phyloP scores from a whole-genome alignment of 331 rosid species.

The Quercus tomentella region DNA sequence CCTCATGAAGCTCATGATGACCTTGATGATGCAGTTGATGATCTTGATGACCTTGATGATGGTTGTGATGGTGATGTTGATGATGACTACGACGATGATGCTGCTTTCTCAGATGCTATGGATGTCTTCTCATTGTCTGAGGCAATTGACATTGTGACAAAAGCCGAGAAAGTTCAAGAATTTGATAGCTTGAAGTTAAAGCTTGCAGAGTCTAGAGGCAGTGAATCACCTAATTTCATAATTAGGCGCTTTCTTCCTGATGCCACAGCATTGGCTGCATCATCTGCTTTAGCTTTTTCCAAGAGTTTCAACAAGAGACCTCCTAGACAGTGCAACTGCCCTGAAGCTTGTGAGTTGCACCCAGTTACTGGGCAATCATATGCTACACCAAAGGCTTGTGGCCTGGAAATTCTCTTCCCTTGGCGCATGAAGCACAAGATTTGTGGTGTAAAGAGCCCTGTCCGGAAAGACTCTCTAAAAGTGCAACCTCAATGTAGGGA shows the following conservation, averaged over 20 bases:
- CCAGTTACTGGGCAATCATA: slow-evolving; percentile 22
- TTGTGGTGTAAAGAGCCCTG: slow-evolving; percentile 59
- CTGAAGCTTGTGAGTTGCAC: slow-evolving; percentile 22
- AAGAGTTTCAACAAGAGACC: slow-evolving; percentile 11
- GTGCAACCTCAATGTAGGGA: slow-evolving; percentile 28
- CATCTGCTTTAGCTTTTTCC: slow-evolving; percentile 37
- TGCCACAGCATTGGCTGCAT: slow-evolving; percentile 76
- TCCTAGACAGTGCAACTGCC: slow-evolving; percentile 12
- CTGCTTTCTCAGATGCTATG: slow-evolving; percentile 45
- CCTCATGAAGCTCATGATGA: slow-evolving; percentile 20
- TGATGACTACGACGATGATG: slow-evolving; percentile 5
- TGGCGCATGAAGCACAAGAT: slow-evolving; percentile 72
- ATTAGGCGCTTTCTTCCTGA: slow-evolving; percentile 86
- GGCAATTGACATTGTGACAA: slow-evolving; percentile 79
- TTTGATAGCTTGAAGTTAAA: slow-evolving; percentile 38
- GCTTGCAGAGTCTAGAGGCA: slow-evolving; percentile 44
- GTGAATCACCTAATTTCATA: slow-evolving; percentile 58
- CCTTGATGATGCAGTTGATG: neutral
- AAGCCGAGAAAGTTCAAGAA: slow-evolving; percentile 35
- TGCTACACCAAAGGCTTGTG: slow-evolving; percentile 65
- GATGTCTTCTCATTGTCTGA: slow-evolving; percentile 73
- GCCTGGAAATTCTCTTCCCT: slow-evolving; percentile 58
- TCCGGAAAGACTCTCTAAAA: slow-evolving; percentile 32
- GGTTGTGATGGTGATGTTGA: neutral
- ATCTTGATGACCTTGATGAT: slow-evolving; percentile 17